These are phyloP conservation scores for Metschnikowia chrysomelidarum DNA, from an alignment of 805 yeast species.

Conservation along the genomic window DNA sequence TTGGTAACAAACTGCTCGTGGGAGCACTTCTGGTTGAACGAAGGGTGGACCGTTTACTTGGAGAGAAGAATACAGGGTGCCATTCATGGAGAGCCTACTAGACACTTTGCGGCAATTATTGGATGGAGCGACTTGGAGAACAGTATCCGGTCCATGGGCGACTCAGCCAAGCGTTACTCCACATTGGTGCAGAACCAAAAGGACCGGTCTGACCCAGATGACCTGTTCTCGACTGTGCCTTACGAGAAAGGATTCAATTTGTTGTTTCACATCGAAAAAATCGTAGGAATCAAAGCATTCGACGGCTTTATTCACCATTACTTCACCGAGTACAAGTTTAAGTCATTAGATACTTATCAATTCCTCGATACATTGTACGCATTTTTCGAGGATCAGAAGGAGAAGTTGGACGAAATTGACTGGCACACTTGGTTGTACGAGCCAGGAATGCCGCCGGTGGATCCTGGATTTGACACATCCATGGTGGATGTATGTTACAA, in stretches of 20 bases:
- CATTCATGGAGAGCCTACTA: slow-evolving; percentile 71
- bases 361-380: slow-evolving; percentile 75
- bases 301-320: slow-evolving; percentile 81
- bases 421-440: slow-evolving; percentile 82
- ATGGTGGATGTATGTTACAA: slow-evolving; percentile 70
- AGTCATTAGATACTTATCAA: slow-evolving; percentile 77
- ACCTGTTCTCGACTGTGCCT: slow-evolving; percentile 82
- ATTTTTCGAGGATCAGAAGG: slow-evolving; percentile 50
- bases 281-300: slow-evolving; percentile 58
- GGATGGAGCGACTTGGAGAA: slow-evolving; percentile 84
- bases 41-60: slow-evolving; percentile 93
- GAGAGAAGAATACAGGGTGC: slow-evolving; percentile 80
- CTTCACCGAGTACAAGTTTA: slow-evolving; percentile 64
- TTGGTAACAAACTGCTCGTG: slow-evolving; percentile 87
- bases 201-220: slow-evolving; percentile 79
- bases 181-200: slow-evolving; percentile 70
- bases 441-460: slow-evolving; percentile 84
- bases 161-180: slow-evolving; percentile 49
- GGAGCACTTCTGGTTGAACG: slow-evolving; percentile 94
- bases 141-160: slow-evolving; percentile 64
- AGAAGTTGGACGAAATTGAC: slow-evolving; percentile 64
- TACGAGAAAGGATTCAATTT: slow-evolving; percentile 89
- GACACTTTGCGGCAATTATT: slow-evolving; percentile 80
- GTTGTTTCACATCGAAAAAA: slow-evolving; percentile 68
- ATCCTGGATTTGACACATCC: slow-evolving; percentile 75